Conservation (phyloP, 1,139 yeast genomes). For the Suhomyces bribrorum region DNA sequence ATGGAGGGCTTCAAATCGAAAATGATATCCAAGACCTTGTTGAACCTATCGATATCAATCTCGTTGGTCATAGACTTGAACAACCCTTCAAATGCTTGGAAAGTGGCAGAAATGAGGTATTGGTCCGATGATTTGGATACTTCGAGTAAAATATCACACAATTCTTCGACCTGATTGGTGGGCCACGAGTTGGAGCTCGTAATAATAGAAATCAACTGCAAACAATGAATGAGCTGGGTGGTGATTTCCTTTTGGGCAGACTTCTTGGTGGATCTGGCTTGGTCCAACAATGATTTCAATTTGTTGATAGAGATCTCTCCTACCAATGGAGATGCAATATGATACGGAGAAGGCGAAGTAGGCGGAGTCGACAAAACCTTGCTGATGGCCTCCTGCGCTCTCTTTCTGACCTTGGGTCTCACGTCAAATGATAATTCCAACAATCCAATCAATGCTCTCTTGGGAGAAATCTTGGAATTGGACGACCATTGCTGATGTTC, state of each 20-base stretch:
- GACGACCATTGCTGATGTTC: conserved; percentile 73
- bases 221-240: conserved; percentile 67
- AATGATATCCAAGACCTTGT: conserved; percentile 66
- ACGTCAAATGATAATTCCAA: conserved; percentile 81
- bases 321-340: conserved; percentile 69
- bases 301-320: conserved; percentile 68
- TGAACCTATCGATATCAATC: conserved; percentile 61
- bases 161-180: conserved; percentile 58
- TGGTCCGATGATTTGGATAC: conserved; percentile 85
- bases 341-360: conserved; percentile 76
- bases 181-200: conserved; percentile 86
- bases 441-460: conserved; percentile 78
- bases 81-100: conserved; percentile 81
- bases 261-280: conserved; percentile 36
- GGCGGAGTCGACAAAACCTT: conserved; percentile 70
- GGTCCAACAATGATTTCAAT: conserved; percentile 46
- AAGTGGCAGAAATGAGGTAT: conserved; percentile 76
- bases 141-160: conserved; percentile 75
- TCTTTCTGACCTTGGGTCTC: conserved; percentile 93
- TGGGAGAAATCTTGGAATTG: conserved; percentile 64
- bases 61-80: conserved; percentile 74
- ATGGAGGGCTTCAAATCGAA: conserved; percentile 78
- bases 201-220: conserved; percentile 72
- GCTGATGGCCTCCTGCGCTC: conserved; percentile 85
- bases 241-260: conserved; percentile 45